These are phyloP conservation scores for Vigna unguiculata DNA, from an alignment of 306 rosid genomes.

Conservation along the genomic window DNA sequence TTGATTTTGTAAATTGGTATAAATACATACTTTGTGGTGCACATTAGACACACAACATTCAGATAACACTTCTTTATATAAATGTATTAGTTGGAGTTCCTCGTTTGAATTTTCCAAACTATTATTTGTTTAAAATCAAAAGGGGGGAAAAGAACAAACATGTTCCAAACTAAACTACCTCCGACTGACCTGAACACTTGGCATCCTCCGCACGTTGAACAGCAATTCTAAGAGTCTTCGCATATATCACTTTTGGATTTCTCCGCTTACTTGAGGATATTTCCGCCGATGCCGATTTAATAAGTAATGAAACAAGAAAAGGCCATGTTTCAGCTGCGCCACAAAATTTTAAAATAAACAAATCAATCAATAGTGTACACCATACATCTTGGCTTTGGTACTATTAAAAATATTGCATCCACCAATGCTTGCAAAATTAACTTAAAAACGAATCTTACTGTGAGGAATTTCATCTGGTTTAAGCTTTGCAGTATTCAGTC, in stretches of 20 bases:
- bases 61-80: no score
- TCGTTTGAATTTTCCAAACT: constrained; percentile 6
- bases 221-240: constrained; percentile 76
- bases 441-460: constrained; percentile 54
- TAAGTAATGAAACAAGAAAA: constrained; percentile 70
- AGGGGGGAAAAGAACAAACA: not conserved
- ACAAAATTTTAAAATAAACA: constrained; percentile 22
- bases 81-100: constrained; percentile 2
- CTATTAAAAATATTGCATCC: constrained; percentile 32
- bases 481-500: constrained; percentile 73
- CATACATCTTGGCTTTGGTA: constrained; percentile 26
- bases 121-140: constrained; percentile 8
- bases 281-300: constrained; percentile 73
- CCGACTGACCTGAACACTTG: constrained; percentile 71
- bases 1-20: no score
- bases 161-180: constrained; percentile 20
- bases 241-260: constrained; percentile 72
- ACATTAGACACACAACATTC: no score
- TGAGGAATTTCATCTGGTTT: constrained; percentile 73
- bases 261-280: constrained; percentile 78
- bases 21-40: no score
- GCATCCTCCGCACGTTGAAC: constrained; percentile 83
- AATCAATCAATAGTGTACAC: constrained; percentile 41
- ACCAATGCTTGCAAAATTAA: constrained; percentile 25
- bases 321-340: constrained; percentile 97